Conservation (phyloP, 495 filamentous ascomycete genomes). For the Mytilinidion resinicola region DNA sequence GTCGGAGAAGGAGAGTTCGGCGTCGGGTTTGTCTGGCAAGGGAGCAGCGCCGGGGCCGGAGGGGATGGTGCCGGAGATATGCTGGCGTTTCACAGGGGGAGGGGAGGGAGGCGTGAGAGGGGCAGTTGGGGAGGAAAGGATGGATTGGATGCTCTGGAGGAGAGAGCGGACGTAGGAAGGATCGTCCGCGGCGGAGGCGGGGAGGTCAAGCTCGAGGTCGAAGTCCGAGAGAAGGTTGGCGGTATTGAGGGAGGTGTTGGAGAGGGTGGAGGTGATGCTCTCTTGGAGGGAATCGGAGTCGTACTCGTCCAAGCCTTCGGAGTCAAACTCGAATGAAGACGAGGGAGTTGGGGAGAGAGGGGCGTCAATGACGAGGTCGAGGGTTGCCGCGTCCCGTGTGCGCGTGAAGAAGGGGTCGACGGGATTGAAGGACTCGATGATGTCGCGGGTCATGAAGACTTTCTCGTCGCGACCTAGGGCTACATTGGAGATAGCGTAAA, state of each 20-base stretch:
- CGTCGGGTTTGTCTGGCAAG: slow-evolving; percentile 60
- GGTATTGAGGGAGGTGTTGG: not conserved
- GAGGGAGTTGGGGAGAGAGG: slow-evolving; percentile 14
- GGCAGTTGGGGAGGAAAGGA: slow-evolving; percentile 24
- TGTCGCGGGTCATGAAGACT: slow-evolving; percentile 70
- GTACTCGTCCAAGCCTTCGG: not conserved
- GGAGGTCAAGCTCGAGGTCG: slow-evolving; percentile 15
- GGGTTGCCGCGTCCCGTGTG: slow-evolving; percentile 60
- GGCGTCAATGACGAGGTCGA: slow-evolving; percentile 66
- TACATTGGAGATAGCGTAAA: slow-evolving; percentile 66
- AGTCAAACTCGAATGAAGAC: slow-evolving; percentile 11
- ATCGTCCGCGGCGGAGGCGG: slow-evolving; percentile 8
- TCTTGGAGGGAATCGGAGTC: not conserved
- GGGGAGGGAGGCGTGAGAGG: slow-evolving; percentile 31
- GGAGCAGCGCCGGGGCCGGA: slow-evolving; percentile 71
- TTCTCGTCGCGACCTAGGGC: slow-evolving; percentile 84
- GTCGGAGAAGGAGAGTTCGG: slow-evolving; percentile 23
- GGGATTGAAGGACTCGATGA: slow-evolving; percentile 62
- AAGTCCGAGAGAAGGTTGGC: slow-evolving; percentile 10
- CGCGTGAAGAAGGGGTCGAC: slow-evolving; percentile 79
- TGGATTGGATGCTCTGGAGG: slow-evolving; percentile 21
- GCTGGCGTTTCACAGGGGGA: slow-evolving; percentile 38
- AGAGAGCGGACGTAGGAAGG: slow-evolving; percentile 33
- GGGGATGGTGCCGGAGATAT: slow-evolving; percentile 62
- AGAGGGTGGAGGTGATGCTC: not conserved